Conservation (phyloP, 2,329 filamentous ascomycete genomes). For the Rhexocercosporidium sp. region DNA sequence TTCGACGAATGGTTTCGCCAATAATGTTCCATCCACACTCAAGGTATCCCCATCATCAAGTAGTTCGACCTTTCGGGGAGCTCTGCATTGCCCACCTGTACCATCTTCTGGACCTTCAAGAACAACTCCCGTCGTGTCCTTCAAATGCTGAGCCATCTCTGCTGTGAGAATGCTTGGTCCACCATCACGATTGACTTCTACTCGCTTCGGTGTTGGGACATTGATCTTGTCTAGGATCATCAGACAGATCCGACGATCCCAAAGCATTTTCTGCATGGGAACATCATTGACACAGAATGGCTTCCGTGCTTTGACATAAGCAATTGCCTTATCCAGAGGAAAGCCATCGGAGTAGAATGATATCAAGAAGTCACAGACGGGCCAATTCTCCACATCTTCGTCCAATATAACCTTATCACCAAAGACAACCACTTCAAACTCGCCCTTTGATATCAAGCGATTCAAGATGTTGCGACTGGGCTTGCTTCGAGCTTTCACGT, state of each 20-base stretch:
- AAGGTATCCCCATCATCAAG: slow-evolving; percentile 90
- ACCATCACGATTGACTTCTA: slow-evolving; percentile 93
- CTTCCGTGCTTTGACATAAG: slow-evolving; percentile 89
- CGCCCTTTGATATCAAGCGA: slow-evolving; percentile 83
- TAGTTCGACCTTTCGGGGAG: slow-evolving; percentile 75
- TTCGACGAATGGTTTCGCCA: slow-evolving; percentile 96
- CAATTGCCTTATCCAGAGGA: slow-evolving; percentile 94
- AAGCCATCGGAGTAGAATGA: slow-evolving; percentile 99
- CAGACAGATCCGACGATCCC: slow-evolving; percentile 92
- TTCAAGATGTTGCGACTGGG: slow-evolving; percentile 96
- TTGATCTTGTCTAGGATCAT: slow-evolving; percentile 86
- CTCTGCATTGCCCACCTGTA: slow-evolving; percentile 55
- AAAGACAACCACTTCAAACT: slow-evolving; percentile 97
- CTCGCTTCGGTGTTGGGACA: slow-evolving; percentile 84
- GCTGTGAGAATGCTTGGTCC: slow-evolving; percentile 79
- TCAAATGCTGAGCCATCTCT: slow-evolving; percentile 80
- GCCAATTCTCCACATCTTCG: slow-evolving; percentile 96
- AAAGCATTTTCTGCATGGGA: slow-evolving; percentile 95
- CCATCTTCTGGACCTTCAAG: slow-evolving; percentile 74
- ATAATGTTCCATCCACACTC: slow-evolving; percentile 79
- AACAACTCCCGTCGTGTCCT: slow-evolving; percentile 77
- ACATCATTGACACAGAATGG: slow-evolving; percentile 98
- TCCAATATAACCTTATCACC: slow-evolving; percentile 98
- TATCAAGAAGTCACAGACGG: slow-evolving; percentile 89
- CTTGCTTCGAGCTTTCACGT: slow-evolving; percentile 95